A percentile compares a stretch with the other conserved stretches of the same genome.
Evolutionary conservation across 257 asterid genomes (phyloP).

Genomic region (Fraxinus pennsylvanica): DNA sequence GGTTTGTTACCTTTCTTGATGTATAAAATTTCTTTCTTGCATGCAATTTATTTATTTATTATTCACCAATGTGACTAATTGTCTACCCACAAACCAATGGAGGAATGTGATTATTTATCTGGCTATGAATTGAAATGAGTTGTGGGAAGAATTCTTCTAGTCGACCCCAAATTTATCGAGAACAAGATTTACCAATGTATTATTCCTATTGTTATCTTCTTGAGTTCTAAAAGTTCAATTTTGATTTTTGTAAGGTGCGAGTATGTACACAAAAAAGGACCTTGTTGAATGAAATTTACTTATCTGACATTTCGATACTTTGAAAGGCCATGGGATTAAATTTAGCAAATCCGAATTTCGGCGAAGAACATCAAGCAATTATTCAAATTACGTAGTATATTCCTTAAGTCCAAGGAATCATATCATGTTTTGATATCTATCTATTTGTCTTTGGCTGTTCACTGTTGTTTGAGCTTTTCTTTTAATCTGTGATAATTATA

Average conservation of each 20-base stretch:
- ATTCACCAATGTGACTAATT: not conserved
- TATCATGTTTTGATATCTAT: too few relatives aligned
- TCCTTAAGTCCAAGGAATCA: too few relatives aligned
- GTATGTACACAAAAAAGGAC: not conserved
- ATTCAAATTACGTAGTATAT: not conserved
- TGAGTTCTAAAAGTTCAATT: not conserved
- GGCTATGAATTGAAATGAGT: not conserved
- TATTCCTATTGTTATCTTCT: not conserved
- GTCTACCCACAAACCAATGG: not conserved
- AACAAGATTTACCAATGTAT: not conserved
- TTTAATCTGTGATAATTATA: not conserved
- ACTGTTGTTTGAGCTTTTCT: not conserved
- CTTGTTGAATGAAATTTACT: not conserved
- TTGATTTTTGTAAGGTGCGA: not conserved
- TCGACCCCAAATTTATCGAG: not conserved
- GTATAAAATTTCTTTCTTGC: not conserved
- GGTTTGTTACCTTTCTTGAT: conserved; percentile 35
- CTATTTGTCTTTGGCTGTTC: not conserved
- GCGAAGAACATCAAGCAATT: not conserved
- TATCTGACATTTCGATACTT: not conserved
- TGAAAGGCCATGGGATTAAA: not conserved
- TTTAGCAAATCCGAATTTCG: not conserved
- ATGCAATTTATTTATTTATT: not conserved
- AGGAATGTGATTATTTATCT: not conserved
- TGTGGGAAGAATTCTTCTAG: not conserved